Evolutionary conservation across 345 rosid species (phyloP), one percentile per base, ranked within the genome.

Genomic region (Pistacia integerrima): DNA sequence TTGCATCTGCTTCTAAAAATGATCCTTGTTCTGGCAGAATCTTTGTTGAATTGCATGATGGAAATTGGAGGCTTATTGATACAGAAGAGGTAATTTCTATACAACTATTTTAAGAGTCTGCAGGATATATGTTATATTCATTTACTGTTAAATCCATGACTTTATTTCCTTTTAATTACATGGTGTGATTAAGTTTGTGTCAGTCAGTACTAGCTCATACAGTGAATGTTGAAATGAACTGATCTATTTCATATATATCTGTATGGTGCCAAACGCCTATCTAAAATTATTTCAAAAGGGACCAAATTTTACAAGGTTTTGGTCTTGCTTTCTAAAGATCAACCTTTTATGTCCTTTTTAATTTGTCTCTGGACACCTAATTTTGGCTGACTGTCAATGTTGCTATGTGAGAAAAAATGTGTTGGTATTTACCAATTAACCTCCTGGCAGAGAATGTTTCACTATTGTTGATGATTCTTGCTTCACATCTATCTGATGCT

Each of bases 11-110:
- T 66, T 92, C 98, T 35, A 85, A 76, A 78, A 94, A 84, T 81
- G 99, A 97, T 86, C 98, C 99, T 67, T 91, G 87, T 81, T 90
- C 97, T 62, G 97, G 98, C 60, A 84, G 91, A 79, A 88, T 97
- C 79, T 91, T 92, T 89, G 97, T 94, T 72, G 97, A 97, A 85
- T 80, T 89, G 35, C 90, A 84, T 74, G 87, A 90, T 72, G 92
- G 97, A 70, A 83, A 77, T 68, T 97, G 99, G 99, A 90, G 92
- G 80, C 86, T 94, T 67, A 89, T 97, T 81, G 98, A 97, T 78
- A 79, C 97, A 60, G 92, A 83, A 85, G 97, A 92, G 99, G 99
- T 94, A 81, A 60, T 62, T 66, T 61, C 18, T 0, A 17, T 30
- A 13, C n/a, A 48, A 64, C 10, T 51, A 38, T 60, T 11, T 51